These are phyloP conservation scores for Cercophora sp. DNA, from an alignment of 495 filamentous ascomycete species.

Conservation along the genomic window DNA sequence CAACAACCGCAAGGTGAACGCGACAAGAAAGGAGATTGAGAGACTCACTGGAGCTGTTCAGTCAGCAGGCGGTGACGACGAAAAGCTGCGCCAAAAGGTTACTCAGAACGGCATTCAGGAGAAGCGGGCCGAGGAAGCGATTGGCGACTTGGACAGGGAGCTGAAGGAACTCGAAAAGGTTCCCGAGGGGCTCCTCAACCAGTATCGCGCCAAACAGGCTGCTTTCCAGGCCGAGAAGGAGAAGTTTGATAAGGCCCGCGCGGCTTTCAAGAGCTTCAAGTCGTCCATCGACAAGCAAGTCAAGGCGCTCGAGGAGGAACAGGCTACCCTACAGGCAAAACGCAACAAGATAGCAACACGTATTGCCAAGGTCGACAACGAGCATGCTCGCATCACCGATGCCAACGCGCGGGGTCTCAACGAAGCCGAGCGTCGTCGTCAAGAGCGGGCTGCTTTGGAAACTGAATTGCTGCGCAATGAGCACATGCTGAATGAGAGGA, in stretches of 20 bases:
- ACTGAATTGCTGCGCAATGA: slow-evolving; percentile 61
- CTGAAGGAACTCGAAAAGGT: slow-evolving; percentile 63
- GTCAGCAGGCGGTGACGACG: slow-evolving; percentile 75
- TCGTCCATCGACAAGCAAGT: slow-evolving; percentile 60
- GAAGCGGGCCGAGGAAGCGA: slow-evolving; percentile 74
- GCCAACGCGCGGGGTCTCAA: slow-evolving; percentile 72
- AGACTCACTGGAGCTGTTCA: slow-evolving; percentile 61
- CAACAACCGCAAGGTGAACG: slow-evolving; percentile 65
- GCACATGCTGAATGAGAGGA: slow-evolving; percentile 34
- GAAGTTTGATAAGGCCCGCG: slow-evolving; percentile 54
- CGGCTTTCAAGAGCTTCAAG: slow-evolving; percentile 59
- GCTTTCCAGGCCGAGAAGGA: slow-evolving; percentile 62
- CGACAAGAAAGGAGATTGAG: slow-evolving; percentile 76
- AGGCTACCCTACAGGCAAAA: slow-evolving; percentile 63
- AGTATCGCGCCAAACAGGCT: slow-evolving; percentile 57
- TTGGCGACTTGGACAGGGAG: slow-evolving; percentile 56
- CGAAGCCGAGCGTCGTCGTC: slow-evolving; percentile 66
- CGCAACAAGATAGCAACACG: slow-evolving; percentile 73
- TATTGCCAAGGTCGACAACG: slow-evolving; percentile 69
- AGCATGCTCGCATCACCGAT: slow-evolving; percentile 71
- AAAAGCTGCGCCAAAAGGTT: slow-evolving; percentile 73
- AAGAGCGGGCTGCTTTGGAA: slow-evolving; percentile 62
- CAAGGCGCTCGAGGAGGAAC: slow-evolving; percentile 61
- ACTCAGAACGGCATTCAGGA: slow-evolving; percentile 73
- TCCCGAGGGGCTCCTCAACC: slow-evolving; percentile 61